Conservation (phyloP, 2,329 filamentous ascomycete species). For the Scopulariopsis brevicaulis region DNA sequence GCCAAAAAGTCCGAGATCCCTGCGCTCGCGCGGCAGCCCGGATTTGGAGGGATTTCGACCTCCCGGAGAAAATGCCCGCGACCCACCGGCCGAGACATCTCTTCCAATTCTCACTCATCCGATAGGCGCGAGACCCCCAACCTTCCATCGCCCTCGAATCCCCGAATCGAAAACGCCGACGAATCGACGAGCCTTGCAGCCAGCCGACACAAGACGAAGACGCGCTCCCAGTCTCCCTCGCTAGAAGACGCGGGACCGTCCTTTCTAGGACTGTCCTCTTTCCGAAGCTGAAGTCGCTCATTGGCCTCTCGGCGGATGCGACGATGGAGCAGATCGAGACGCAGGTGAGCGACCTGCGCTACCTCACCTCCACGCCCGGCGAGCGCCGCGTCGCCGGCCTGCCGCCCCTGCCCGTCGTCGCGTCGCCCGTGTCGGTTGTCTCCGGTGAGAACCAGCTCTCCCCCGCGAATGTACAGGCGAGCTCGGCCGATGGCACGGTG, state of each 20-base stretch:
- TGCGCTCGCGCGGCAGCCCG: background rate
- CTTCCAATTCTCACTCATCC: background rate
- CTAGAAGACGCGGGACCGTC: no score
- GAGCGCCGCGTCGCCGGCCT: background rate
- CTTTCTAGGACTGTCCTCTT: no score
- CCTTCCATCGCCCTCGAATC: no score
- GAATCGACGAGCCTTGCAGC: no score
- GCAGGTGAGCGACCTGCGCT: constrained; percentile 42
- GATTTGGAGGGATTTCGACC: no score
- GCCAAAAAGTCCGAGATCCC: background rate
- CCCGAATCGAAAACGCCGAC: no score
- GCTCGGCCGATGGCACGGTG: background rate
- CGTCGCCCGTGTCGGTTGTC: background rate
- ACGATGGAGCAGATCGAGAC: constrained; percentile 42
- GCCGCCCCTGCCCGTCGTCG: background rate
- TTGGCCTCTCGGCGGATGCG: constrained; percentile 7
- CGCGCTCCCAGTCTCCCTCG: no score
- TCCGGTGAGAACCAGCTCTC: background rate
- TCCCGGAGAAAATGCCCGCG: background rate
- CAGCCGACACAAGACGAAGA: no score
- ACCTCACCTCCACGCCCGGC: constrained; percentile 24
- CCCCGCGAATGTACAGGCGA: constrained; percentile 4
- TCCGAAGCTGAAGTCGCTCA: background rate
- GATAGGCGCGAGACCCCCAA: no score
- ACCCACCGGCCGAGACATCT: background rate